Base-by-base conservation (phyloP, 164 flowering plant genomes). In the Cinnamomum micranthum region DNA sequence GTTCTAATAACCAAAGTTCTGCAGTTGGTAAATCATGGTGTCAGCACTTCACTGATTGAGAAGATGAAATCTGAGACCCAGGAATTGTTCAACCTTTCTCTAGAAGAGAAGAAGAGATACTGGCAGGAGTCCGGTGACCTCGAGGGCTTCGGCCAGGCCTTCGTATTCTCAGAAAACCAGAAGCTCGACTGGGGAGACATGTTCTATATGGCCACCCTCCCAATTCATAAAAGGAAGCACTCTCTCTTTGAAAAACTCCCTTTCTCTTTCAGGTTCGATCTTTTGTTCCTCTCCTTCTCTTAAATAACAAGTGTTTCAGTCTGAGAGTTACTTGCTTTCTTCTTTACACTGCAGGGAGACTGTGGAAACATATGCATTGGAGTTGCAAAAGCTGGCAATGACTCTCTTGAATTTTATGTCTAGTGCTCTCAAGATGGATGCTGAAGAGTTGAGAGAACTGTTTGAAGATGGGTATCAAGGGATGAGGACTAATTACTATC, bases 81-180 rank as follows among this genome's bases (percentile, higher is more conserved):
- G 24, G 79, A 81, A 28, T 85, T 88, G 68, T 88, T 86, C 31
- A 72, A 69, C 50, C 79, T 84, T 59, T 81, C 91, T 60, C 24
- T 82, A 11, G 88, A 87, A 68, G 86, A 87, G 80, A 87, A 84
- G 81, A 76, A 73, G 75, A 80, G 60, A 20, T 80, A 73, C 71
- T 80, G 77, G 14, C 86, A 80, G 80, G 64, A n/a, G 28, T 80
- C 85, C 10, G 78, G 82, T 20, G 55, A 5, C 62, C 66, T 84
- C 28, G 87, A 86, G 74, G 91, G 89, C 60, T 86, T 80, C 78
- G 91, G 88, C 1, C 88, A 87, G 72, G 84, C 86, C 10, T 82
- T 84, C 70, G 65, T 62, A 3, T 13, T 13, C 59, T 52, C 59
- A 13, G 59, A 52, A 52, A 15, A 52, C 19, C 59, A 52, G 59